Conservation (phyloP, 176 grass and related monocot species). For the Eleusine indica region DNA sequence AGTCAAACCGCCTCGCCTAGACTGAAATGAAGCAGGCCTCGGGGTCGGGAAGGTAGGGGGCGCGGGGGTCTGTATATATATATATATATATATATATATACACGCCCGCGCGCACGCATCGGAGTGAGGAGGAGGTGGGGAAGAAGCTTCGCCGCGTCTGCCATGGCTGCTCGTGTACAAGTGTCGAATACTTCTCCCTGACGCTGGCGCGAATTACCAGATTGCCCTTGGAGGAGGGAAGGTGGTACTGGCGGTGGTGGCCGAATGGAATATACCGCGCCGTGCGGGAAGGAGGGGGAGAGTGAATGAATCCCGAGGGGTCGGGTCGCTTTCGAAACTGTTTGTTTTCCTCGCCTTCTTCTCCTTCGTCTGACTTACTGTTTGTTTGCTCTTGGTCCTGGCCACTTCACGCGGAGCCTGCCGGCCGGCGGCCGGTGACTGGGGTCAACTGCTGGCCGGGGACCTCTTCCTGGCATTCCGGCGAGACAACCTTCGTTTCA, state of each 20-base stretch:
- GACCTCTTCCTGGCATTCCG: not conserved
- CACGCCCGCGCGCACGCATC: not conserved
- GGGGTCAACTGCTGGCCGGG: constrained; percentile 4
- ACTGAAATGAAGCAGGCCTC: not conserved
- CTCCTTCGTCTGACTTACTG: not conserved
- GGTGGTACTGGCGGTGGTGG: no score
- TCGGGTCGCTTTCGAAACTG: not conserved
- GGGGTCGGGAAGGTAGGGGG: not conserved
- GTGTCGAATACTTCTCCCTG: not conserved
- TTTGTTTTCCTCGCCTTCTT: not conserved
- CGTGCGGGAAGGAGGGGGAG: not conserved
- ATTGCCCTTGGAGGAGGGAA: not conserved
- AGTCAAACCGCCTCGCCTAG: constrained; percentile 49
- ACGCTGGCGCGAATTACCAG: constrained; percentile 12
- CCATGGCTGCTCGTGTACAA: constrained; percentile 37
- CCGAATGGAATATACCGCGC: constrained; percentile 20
- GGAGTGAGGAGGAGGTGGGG: not conserved
- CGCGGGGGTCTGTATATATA: not conserved
- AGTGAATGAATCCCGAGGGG: constrained; percentile 31
- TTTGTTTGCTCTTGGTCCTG: not conserved
- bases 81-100: constrained; percentile 19
- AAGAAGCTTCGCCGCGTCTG: constrained; percentile 50
- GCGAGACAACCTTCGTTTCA: not conserved
- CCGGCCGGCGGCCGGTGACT: not conserved
- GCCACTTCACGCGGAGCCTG: not conserved